A percentile compares a stretch with the other conserved stretches of the same genome.
Conservation (phyloP, 164 flowering plant genomes). For the Houttuynia cordata region DNA sequence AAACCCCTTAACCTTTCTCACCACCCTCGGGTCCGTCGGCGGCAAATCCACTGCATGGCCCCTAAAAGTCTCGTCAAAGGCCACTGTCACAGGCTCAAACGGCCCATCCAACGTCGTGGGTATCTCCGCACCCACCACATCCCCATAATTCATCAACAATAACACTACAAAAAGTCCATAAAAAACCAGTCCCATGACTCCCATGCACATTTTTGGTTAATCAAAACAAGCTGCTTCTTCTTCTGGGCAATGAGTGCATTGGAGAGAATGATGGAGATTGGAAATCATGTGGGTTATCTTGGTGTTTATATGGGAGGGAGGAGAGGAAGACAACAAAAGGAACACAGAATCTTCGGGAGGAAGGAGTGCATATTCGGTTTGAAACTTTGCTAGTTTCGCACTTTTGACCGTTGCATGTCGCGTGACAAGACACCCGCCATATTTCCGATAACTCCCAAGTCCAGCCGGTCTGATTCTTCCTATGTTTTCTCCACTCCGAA, state of each 20-base stretch:
- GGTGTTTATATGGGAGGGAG: not conserved
- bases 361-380: not conserved
- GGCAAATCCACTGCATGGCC: constrained; percentile 72
- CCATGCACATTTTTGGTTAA: not conserved
- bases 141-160: not conserved
- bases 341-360: too few relatives aligned
- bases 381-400: not conserved
- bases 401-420: not conserved
- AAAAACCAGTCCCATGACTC: too few relatives aligned
- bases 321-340: not conserved
- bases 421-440: not conserved
- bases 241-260: too few relatives aligned
- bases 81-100: constrained; percentile 56
- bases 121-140: constrained; percentile 12
- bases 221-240: too few relatives aligned
- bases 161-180: not conserved
- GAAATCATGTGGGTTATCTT: not conserved
- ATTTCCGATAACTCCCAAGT: not conserved
- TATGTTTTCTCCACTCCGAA: too few relatives aligned
- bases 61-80: constrained; percentile 37
- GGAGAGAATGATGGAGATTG: too few relatives aligned
- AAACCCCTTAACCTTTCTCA: constrained; percentile 34
- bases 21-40: constrained; percentile 48
- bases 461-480: too few relatives aligned
- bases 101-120: constrained; percentile 78